phyloP scores from a whole-genome alignment of 192 early-diverging fungal species.

The Spizellomyces punctatus region DNA sequence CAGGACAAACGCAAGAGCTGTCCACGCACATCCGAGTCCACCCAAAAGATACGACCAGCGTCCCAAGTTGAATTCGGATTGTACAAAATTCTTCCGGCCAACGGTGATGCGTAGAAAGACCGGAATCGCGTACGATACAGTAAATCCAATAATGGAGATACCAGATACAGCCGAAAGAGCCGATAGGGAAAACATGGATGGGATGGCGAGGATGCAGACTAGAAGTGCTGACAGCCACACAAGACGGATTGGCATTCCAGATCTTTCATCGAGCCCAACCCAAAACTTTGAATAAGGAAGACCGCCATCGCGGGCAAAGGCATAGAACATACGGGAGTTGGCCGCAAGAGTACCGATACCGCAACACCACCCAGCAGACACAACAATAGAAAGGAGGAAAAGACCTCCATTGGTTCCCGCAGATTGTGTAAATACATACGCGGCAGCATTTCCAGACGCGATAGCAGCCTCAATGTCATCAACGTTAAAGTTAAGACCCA shows the following conservation, averaged over 20 bases:
- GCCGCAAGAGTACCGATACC: slow-evolving; percentile 46
- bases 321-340: slow-evolving; percentile 55
- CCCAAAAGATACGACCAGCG: slow-evolving; percentile 37
- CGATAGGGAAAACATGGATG: slow-evolving; percentile 40
- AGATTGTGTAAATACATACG: slow-evolving; percentile 39
- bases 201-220: slow-evolving; percentile 41
- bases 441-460: slow-evolving; percentile 25
- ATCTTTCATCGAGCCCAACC: slow-evolving; percentile 36
- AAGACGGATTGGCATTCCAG: slow-evolving; percentile 46
- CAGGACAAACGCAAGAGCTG: slow-evolving; percentile 35
- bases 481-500: slow-evolving; percentile 39
- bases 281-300: slow-evolving; percentile 45
- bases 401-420: slow-evolving; percentile 39
- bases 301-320: slow-evolving; percentile 55
- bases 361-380: slow-evolving; percentile 39
- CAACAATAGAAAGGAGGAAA: slow-evolving; percentile 43
- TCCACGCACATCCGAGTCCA: slow-evolving; percentile 44
- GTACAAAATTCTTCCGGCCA: slow-evolving; percentile 37
- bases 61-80: slow-evolving; percentile 48
- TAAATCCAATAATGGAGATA: slow-evolving; percentile 46
- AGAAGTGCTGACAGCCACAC: slow-evolving; percentile 47
- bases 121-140: slow-evolving; percentile 51
- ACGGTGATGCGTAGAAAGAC: slow-evolving; percentile 46
- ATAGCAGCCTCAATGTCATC: slow-evolving; percentile 17
- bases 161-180: slow-evolving; percentile 39